Evolutionary conservation across 2,329 filamentous ascomycete genomes (phyloP), one percentile per base, ranked within the genome.

Genomic region (Cladophialophora exuberans): DNA sequence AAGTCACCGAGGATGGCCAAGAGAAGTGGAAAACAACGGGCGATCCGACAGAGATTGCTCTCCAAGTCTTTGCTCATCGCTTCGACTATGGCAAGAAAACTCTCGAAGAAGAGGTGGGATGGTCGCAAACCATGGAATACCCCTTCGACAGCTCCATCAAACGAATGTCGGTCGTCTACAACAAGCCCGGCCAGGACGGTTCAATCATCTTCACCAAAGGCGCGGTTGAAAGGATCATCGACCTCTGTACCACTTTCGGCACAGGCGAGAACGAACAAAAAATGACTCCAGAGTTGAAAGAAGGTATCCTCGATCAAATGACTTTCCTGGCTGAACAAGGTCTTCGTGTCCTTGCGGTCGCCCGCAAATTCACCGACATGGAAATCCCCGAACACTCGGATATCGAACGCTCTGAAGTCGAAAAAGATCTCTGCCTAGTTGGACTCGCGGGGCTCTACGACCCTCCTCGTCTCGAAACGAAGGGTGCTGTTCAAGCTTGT

Each of bases 41-140:
- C n/a, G 82, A 85, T 59, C 82, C 83, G 1, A 88, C 85, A 2
- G 85, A 88, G 63, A 84, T 87, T 54, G 84, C 84, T 4, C 78
- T 88, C 2, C 83, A 86, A 55, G 83, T 87, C 5, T 84, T 88
- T 62, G 81, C 83, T 1, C 76, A 81, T 63, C 80, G 84, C 18
- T 87, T 87, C 62, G 25, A 42, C 7, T 17, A 42, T 22, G 69
- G 75, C 17, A 78, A 77, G 56, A 72, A 69, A n/a, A 63, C 67
- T 2, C 68, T 79, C 3, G 68, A 73, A 53, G 59, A 64, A 6
- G 60, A 70, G n/a, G 52, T 66, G 7, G 73, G 73, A 18, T 82
- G 78, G 78, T 76, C 76, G 52, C 73, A 80, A 60, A 64, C 84
- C n/a, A 77, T 79, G 0, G 84, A 87, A 62, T 85, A 83, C 55